Evolutionary conservation across 1,139 yeast species (phyloP).

Genomic region (Komagataea norvegica): DNA sequence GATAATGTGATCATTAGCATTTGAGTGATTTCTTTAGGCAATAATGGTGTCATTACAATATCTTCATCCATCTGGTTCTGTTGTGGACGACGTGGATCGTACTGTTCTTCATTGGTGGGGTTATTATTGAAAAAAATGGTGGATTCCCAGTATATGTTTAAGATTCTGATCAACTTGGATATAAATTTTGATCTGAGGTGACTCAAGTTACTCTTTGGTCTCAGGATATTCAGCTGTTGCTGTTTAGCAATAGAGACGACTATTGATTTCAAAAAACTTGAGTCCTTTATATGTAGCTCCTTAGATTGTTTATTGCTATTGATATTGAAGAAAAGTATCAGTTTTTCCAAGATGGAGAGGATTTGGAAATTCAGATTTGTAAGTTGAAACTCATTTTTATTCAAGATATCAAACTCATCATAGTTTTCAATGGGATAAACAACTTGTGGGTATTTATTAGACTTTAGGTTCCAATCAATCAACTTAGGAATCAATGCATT

Average conservation of each 20-base stretch:
- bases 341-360: conserved; percentile 41
- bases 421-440: conserved; percentile 13
- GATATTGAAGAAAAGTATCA: conserved; percentile 30
- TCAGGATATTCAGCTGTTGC: conserved; percentile 43
- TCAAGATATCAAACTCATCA: conserved; percentile 14
- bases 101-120: conserved; percentile 1
- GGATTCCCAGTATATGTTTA: conserved; percentile 24
- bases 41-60: conserved; percentile 32
- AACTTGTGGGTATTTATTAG: conserved; percentile 16
- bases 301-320: conserved; percentile 32
- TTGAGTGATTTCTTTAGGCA: conserved; percentile 21
- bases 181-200: conserved; percentile 41
- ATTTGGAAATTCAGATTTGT: conserved; percentile 39
- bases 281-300: conserved; percentile 22
- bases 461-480: conserved; percentile 21
- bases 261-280: conserved; percentile 40
- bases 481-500: conserved; percentile 15
- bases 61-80: conserved; percentile 3
- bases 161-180: conserved; percentile 26
- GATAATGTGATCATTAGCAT: conserved; percentile 45
- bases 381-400: conserved; percentile 42
- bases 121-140: conserved; percentile 2
- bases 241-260: conserved; percentile 47
- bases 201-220: conserved; percentile 44
- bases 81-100: too few relatives aligned